phyloP scores from a whole-genome alignment of 805 yeast genomes.

The Barnettozyma sp. region DNA sequence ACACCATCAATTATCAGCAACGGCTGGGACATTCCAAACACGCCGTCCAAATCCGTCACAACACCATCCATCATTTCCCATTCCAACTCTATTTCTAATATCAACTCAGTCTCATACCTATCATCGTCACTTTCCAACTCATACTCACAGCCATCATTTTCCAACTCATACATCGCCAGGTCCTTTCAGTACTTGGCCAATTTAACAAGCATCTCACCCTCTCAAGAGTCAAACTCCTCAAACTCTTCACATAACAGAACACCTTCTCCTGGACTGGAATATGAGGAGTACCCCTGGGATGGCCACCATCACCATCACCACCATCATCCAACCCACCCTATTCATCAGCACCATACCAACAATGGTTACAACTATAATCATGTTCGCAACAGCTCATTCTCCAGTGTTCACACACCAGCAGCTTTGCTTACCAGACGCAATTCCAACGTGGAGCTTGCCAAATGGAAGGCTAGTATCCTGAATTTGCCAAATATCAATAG shows the following conservation, averaged over 20 bases:
- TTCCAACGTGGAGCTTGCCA: conserved; percentile 1
- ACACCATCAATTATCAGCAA: conserved; percentile 22
- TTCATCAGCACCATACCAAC: conserved; percentile 1
- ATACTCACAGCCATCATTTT: conserved; percentile 19
- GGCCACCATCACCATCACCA: conserved; percentile 4
- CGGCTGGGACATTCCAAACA: conserved; percentile 37
- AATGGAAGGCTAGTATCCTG: conserved; percentile 24
- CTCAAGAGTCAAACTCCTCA: conserved; percentile 24
- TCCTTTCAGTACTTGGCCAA: conserved; percentile 23
- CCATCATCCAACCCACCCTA: no score
- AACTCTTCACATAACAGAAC: conserved; percentile 21
- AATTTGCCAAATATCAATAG: conserved; percentile 25
- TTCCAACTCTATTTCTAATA: conserved; percentile 29
- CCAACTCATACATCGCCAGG: conserved; percentile 26
- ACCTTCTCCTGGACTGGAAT: conserved; percentile 33
- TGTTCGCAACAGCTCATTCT: conserved; percentile 22
- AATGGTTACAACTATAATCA: conserved; percentile 3
- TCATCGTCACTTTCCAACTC: conserved; percentile 34
- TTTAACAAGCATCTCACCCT: conserved; percentile 17
- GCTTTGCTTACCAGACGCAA: conserved; percentile 2
- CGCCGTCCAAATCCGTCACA: conserved; percentile 22
- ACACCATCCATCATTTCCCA: conserved; percentile 28
- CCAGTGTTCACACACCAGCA: conserved; percentile 5
- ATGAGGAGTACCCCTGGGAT: conserved; percentile 37
- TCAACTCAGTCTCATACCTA: conserved; percentile 31